These are phyloP conservation scores for Trichoderma gracile DNA, from an alignment of 2,329 filamentous ascomycete species.

Conservation along the genomic window DNA sequence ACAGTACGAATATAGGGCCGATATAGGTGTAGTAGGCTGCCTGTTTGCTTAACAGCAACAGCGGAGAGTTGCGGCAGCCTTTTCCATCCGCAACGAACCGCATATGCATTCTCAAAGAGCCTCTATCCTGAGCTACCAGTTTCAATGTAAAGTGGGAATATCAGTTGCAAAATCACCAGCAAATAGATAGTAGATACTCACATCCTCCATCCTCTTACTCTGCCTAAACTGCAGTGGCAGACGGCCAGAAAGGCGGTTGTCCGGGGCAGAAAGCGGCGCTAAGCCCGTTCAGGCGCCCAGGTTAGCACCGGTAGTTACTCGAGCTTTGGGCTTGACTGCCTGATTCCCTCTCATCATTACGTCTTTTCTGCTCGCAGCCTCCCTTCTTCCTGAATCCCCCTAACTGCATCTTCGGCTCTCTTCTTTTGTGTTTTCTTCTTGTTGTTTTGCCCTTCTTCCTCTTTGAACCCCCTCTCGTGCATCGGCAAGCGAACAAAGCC, in stretches of 20 bases:
- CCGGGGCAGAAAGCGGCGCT: conserved; percentile 24
- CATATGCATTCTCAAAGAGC: no score
- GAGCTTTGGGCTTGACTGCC: conserved; percentile 26
- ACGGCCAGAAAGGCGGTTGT: conserved; percentile 16
- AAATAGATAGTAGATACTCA: no score
- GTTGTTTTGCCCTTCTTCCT: no score
- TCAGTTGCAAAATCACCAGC: no score
- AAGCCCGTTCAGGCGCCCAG: conserved; percentile 3
- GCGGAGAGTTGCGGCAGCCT: no score
- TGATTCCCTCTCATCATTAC: conserved; percentile 27
- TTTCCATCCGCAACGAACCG: no score
- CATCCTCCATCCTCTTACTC: neutral
- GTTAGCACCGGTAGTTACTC: neutral
- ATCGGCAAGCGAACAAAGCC: neutral
- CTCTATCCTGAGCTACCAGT: no score
- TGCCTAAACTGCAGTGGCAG: neutral
- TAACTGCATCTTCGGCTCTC: neutral
- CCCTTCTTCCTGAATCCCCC: neutral
- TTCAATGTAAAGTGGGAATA: no score
- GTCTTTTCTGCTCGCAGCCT: conserved; percentile 16
- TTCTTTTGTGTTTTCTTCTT: no score
- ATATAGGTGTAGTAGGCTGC: no score
- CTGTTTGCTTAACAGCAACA: no score
- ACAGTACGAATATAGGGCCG: no score
- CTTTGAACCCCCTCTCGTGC: neutral